Evolutionary conservation across 805 yeast species (phyloP), one percentile per base, ranked within the genome.

Genomic region (Cyberlindnera xylosilytica): DNA sequence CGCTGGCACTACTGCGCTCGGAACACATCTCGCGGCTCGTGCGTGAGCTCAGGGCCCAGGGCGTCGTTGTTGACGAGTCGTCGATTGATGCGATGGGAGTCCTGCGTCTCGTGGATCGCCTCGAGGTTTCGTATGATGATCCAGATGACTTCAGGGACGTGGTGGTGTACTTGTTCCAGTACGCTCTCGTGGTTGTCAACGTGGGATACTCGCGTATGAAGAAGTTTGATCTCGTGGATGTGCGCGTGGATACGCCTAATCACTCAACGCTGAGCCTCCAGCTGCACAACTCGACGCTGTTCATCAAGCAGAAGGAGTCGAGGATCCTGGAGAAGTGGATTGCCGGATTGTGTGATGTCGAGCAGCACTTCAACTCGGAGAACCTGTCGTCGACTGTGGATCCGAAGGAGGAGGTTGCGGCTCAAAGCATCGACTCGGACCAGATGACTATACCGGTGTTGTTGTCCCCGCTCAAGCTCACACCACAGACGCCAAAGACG

Each of bases 241-340:
- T 53, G 45, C 24, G 41, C 30, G 44, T 56, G 18, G 32, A 37
- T 4, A 56, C 58, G 1, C 58, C 54, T 27, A 53, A 49, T 34
- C 48, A 51, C 27, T 42, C 47, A 12, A 50, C 54, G n/a, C 36
- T 53, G 38, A 51, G 45, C 32, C 38, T 53, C 4, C 20, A 33
- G 5, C 38, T 51, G 12, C 37, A 56, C 24, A 54, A 48, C 29
- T 53, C 11, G 23, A 37, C 34, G 20, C 45, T 24, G 55, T 64
- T 44, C 43, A 57, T 17, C 30, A 58, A 9, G 45, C 65, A 35
- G 54, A 56, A 13, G 42, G 42, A 57, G n/a, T 49, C 63, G 0
- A 54, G 58, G 34, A 53, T 63, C 6, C 49, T 67, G 27, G 65
- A 68, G 49, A 68, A 68, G 51, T 69, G 74, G 74, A 62, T 66